Evolutionary conservation across 176 grass and related monocot species (phyloP).

Genomic region (Lolium multiflorum): DNA sequence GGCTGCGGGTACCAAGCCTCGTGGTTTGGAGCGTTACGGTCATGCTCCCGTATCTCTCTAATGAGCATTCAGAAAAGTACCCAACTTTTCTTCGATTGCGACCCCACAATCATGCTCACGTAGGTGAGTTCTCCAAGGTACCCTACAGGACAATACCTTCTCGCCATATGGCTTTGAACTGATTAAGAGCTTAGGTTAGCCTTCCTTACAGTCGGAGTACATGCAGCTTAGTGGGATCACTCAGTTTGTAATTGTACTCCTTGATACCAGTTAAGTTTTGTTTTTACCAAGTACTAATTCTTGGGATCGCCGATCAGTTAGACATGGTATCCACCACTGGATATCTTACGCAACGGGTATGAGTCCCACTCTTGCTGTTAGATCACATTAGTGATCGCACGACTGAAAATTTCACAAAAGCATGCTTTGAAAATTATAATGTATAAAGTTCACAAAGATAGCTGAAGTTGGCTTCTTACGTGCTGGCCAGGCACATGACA

Average conservation of each 20-base stretch:
- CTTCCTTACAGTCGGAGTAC: background rate
- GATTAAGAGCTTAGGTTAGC: background rate
- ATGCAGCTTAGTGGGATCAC: background rate
- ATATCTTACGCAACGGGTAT: too few species aligned
- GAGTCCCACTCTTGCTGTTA: too few species aligned
- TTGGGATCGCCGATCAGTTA: background rate
- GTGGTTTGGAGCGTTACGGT: background rate
- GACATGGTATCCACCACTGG: background rate
- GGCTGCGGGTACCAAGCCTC: background rate
- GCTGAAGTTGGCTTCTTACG: too few species aligned
- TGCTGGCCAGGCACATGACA: too few species aligned
- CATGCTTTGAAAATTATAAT: too few species aligned
- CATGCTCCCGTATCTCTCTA: background rate
- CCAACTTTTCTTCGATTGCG: background rate
- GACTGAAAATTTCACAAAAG: too few species aligned
- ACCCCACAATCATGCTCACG: background rate
- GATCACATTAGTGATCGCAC: too few species aligned
- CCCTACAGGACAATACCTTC: background rate
- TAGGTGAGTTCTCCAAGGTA: background rate
- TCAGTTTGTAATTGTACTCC: background rate
- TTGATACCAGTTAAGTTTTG: background rate
- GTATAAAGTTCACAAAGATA: too few species aligned
- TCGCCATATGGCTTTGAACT: background rate
- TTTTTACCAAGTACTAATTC: background rate
- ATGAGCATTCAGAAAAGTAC: conserved; percentile 3